phyloP scores from a whole-genome alignment of 208 protist genomes.

The Trypanosoma boissoni region DNA sequence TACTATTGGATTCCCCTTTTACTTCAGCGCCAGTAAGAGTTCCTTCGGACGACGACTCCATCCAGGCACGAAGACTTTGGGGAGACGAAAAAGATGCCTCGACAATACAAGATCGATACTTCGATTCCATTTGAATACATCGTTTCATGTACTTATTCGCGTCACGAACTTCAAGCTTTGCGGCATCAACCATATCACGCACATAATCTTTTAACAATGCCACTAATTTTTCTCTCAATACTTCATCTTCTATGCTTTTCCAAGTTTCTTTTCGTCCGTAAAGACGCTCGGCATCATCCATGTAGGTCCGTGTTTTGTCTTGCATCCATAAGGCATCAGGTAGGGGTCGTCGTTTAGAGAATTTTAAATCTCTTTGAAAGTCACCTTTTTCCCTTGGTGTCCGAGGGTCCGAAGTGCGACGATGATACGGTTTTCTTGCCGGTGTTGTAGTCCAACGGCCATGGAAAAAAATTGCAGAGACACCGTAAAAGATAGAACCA shows the following conservation, averaged over 20 bases:
- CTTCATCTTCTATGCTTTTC: constrained; percentile 51
- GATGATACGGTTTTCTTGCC: constrained; percentile 35
- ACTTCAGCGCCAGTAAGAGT: too few relatives aligned
- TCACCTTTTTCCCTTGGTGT: constrained; percentile 61
- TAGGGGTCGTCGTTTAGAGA: constrained; percentile 60
- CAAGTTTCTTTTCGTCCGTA: constrained; percentile 87
- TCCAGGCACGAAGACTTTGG: constrained; percentile 47
- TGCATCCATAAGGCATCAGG: constrained; percentile 74
- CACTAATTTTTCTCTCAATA: constrained; percentile 70
- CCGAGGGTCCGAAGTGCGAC: constrained; percentile 72
- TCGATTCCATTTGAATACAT: constrained; percentile 43
- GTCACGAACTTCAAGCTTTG: constrained; percentile 53
- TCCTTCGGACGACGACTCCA: constrained; percentile 18
- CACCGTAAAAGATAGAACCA: neutral
- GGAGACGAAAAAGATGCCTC: constrained; percentile 45
- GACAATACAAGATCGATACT: constrained; percentile 63
- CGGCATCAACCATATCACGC: constrained; percentile 60
- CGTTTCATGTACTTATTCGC: constrained; percentile 65
- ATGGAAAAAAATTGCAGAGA: neutral
- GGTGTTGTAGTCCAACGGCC: constrained; percentile 3
- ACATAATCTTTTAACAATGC: constrained; percentile 80
- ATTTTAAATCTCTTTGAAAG: constrained; percentile 82
- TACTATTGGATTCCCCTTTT: too few relatives aligned
- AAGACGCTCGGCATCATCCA: constrained; percentile 87
- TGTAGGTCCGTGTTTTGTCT: constrained; percentile 66